Base-by-base conservation (phyloP, 495 filamentous ascomycete species). In the Cudoniella acicularis region DNA sequence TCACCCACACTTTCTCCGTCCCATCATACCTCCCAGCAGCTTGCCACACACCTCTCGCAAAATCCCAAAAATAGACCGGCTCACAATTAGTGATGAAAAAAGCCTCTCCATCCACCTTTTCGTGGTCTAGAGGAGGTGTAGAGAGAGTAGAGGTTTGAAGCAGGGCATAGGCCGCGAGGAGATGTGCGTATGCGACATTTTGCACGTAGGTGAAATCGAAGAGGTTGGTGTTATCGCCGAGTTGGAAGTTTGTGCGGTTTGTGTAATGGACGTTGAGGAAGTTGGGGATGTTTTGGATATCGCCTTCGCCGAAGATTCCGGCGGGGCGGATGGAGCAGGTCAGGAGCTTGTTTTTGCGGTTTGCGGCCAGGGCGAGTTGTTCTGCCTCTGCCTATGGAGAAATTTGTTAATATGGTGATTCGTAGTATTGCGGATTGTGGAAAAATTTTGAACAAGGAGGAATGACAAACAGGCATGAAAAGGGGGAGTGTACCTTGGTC, bases 61-160 rank as follows among this genome's bases (percentile, higher is more conserved):
- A 88, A 69, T 98, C 95, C 93, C 93, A 98, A 79, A 98, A 98
- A 69, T 96, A 96, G 21, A 96, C 78, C 0, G 94, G 94, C 54
- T 80, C 77, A 67, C 89, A 92, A 71, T 98, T 98, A 59, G 94
- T 98, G 72, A 98, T 87, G 70, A 96, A 83, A 82, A 98, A 98
- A 21, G 88, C 88, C 71, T 98, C 92, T 41, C 94, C 94, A 68
- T 97, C 94, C 11, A 96, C 90, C 24, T 78, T 79, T 73, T 95
- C 90, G 67, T 86, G 74, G 69, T 89, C 85, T 22, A 92, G 77
- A 10, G 87, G 84, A 13, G 75, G 75, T 42, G 77, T 81, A 36
- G 77, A 71, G 42, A 82, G 71, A 25, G 78, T 72, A 52, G 83
- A 73, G 11, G 80, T 81, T 20, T 74, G 71, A 30, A 96, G 74